Evolutionary conservation across 345 rosid genomes (phyloP).

Genomic region (Barbarea vulgaris): DNA sequence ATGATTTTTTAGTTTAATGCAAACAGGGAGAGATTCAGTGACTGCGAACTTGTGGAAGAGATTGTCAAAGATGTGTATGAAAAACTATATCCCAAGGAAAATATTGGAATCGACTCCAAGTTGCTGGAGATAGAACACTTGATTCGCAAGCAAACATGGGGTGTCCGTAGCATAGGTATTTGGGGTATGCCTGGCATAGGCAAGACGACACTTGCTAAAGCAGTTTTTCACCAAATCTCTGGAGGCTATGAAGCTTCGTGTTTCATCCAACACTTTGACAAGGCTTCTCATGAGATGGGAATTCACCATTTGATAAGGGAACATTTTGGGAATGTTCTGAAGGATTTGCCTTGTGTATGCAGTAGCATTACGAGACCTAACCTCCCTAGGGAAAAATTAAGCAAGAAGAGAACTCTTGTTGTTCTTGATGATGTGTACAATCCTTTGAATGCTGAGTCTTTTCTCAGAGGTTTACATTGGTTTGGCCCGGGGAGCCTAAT

Average conservation of each 20-base stretch:
- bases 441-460: slow-evolving; percentile 2
- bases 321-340: neutral
- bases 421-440: slow-evolving; percentile 31
- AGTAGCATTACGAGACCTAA: slow-evolving; percentile 14
- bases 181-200: slow-evolving; percentile 38
- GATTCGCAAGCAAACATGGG: slow-evolving; percentile 6
- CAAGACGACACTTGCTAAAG: slow-evolving; percentile 23
- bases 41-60: slow-evolving; percentile 22
- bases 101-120: slow-evolving; percentile 5
- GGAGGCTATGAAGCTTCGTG: slow-evolving; percentile 21
- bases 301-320: neutral
- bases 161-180: slow-evolving; percentile 24
- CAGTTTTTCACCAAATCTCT: neutral
- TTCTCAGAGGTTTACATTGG: slow-evolving; percentile 11
- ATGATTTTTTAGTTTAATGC: neutral
- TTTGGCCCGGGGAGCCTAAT: slow-evolving; percentile 24
- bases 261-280: slow-evolving; percentile 8
- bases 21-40: slow-evolving; percentile 18
- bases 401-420: slow-evolving; percentile 23
- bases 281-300: slow-evolving; percentile 9
- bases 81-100: neutral
- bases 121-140: neutral
- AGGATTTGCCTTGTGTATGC: slow-evolving; percentile 10
- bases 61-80: slow-evolving; percentile 9
- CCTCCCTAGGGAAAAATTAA: neutral